Percentiles rank a stretch among this genome's conserved stretches.
Evolutionary conservation across 495 filamentous ascomycete genomes (phyloP).

Genomic region (Hypomontagnella monticulosa): DNA sequence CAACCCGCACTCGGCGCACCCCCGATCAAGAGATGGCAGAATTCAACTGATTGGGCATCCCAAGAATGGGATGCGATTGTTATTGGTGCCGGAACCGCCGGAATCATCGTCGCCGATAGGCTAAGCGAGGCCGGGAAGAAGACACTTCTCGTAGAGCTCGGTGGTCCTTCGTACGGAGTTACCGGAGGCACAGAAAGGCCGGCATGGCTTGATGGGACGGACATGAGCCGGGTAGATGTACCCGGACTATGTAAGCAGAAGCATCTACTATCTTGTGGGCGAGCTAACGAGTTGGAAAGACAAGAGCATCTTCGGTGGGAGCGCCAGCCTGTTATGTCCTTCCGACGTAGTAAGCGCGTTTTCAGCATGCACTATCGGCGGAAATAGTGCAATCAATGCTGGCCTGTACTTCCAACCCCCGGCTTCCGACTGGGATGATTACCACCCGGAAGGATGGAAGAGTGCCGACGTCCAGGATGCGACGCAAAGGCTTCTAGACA

Average conservation of each 20-base stretch:
- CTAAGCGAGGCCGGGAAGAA: slow-evolving; percentile 56
- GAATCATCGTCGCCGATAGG: slow-evolving; percentile 79
- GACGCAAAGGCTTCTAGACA: slow-evolving; percentile 59
- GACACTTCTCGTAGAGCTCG: slow-evolving; percentile 47
- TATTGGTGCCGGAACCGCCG: slow-evolving; percentile 85
- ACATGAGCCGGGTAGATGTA: slow-evolving; percentile 66
- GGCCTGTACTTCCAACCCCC: slow-evolving; percentile 61
- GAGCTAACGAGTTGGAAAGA: slow-evolving; percentile 40
- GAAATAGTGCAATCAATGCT: slow-evolving; percentile 58
- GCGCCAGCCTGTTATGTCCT: slow-evolving; percentile 48
- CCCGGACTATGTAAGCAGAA: slow-evolving; percentile 59
- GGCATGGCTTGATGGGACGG: slow-evolving; percentile 63
- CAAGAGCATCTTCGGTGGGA: slow-evolving; percentile 58
- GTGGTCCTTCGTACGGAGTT: slow-evolving; percentile 47
- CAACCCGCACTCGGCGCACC: slow-evolving; percentile 18
- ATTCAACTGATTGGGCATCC: slow-evolving; percentile 37
- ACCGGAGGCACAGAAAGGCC: slow-evolving; percentile 52
- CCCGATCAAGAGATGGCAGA: slow-evolving; percentile 6
- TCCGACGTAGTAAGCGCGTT: slow-evolving; percentile 55
- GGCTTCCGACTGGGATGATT: slow-evolving; percentile 65
- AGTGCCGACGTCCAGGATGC: slow-evolving; percentile 61
- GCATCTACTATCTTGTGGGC: background rate
- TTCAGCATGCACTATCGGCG: slow-evolving; percentile 68
- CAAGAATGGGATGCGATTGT: slow-evolving; percentile 64
- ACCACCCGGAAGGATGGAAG: slow-evolving; percentile 69